Conservation (phyloP, 2,329 filamentous ascomycete species). For the Beauveria sp. region DNA sequence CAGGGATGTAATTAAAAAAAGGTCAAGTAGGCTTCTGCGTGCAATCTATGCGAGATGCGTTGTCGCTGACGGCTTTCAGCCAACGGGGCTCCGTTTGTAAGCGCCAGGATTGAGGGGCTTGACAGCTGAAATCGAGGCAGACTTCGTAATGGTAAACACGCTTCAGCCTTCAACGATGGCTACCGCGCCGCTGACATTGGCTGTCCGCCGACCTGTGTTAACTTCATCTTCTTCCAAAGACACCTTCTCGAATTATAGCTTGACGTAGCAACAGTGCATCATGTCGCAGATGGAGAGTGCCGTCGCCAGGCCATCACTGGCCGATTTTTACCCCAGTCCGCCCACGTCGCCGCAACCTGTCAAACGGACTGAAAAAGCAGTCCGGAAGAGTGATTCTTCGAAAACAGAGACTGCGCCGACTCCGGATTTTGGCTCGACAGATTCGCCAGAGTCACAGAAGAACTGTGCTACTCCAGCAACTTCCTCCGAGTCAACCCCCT, state of each 20-base stretch:
- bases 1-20: neutral
- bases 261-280: neutral
- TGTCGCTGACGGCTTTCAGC: neutral
- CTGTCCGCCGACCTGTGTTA: neutral
- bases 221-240: neutral
- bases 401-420: neutral
- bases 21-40: neutral
- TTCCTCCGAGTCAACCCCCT: neutral
- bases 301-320: neutral
- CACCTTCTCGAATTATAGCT: neutral
- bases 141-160: too few relatives aligned
- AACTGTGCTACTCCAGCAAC: neutral
- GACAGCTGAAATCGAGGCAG: neutral
- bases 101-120: constrained; percentile 2
- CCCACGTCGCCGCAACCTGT: neutral
- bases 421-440: neutral
- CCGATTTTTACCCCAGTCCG: constrained; percentile 1
- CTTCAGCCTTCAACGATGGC: too few relatives aligned
- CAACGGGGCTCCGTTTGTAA: constrained; percentile 2
- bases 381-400: neutral
- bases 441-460: neutral
- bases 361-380: neutral
- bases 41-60: neutral
- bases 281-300: neutral
- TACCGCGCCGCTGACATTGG: too few relatives aligned